Evolutionary conservation across 2,329 filamentous ascomycete species (phyloP), one percentile per base, ranked within the genome.

Genomic region (Colletotrichum simmondsii): DNA sequence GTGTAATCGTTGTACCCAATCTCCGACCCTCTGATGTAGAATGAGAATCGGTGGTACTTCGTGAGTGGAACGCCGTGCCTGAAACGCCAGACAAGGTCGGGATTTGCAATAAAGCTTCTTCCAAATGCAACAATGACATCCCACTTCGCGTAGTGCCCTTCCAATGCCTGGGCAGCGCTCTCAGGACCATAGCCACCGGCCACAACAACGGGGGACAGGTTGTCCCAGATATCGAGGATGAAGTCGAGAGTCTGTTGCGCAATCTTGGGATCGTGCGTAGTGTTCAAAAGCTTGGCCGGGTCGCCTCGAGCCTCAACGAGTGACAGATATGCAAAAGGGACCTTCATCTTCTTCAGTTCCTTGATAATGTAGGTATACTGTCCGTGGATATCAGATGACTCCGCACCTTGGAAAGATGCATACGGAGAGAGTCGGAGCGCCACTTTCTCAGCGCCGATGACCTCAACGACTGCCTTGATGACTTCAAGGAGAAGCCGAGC

Each of bases 401-500:
- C 69, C 1, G 76, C 65, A 0, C 75, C 79, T 19, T 79, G 78
- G 64, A 79, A 80, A 0, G 65, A 66, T 3, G 76, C 78, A 57
- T 78, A 81, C 0, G 80, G 80, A 1, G 78, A 79, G 0, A 87
- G 78, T 5, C 86, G 79, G 2, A 87, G 76, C 1, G 83, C 85
- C 75, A 85, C 85, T 0, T 76, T 79, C 22, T 79, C 75, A 0
- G 85, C 82, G 16, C 78, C 66, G 52, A 68, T 32, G 7, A 52
- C 66, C 6, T 30, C 52, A 24, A 68, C 66, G 6, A 68, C 66
- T 75, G 79, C 78, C 70, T 84, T 79, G 12, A 85, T 81, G 4
- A 88, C 81, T 71, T 89, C 87, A 11, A 87, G 75, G 16, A 85
- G 80, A 10, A 89, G 76, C 4, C 87, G 80, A 28, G 83, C 82